phyloP scores from a whole-genome alignment of 2,329 filamentous ascomycete species.

The Blastomyces silverae region DNA sequence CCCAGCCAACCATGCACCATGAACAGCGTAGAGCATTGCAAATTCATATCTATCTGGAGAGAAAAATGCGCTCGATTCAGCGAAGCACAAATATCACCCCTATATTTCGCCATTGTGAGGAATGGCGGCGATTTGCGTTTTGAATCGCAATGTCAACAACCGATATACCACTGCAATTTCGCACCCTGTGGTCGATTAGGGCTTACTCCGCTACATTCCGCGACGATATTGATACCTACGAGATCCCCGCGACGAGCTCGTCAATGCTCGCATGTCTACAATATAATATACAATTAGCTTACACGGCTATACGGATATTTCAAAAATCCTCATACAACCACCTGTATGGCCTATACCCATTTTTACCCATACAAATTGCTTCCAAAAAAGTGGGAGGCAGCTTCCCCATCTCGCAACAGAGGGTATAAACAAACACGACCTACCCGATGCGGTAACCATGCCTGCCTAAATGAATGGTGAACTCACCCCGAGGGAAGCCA shows the following conservation, averaged over 20 bases:
- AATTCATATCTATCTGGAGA: not conserved
- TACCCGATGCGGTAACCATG: conserved; percentile 4
- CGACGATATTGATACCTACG: conserved; percentile 14
- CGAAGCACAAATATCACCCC: not conserved
- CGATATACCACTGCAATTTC: not conserved
- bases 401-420: conserved; percentile 5
- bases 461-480: conserved; percentile 13
- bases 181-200: not conserved
- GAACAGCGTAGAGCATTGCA: not conserved
- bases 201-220: not conserved
- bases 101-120: not conserved
- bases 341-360: conserved; percentile 4
- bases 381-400: conserved; percentile 17
- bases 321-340: conserved; percentile 2
- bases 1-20: not conserved
- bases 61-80: not conserved
- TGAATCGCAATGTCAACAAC: not conserved
- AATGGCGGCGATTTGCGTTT: not conserved
- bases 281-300: conserved; percentile 14
- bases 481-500: conserved; percentile 5
- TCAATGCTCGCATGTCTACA: not conserved
- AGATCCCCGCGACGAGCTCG: conserved; percentile 12
- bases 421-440: conserved; percentile 7
- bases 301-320: conserved; percentile 12
- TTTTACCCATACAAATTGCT: conserved; percentile 12